Evolutionary conservation across 192 early-diverging fungal genomes (phyloP).

Genomic region (Dissophora globulifera): DNA sequence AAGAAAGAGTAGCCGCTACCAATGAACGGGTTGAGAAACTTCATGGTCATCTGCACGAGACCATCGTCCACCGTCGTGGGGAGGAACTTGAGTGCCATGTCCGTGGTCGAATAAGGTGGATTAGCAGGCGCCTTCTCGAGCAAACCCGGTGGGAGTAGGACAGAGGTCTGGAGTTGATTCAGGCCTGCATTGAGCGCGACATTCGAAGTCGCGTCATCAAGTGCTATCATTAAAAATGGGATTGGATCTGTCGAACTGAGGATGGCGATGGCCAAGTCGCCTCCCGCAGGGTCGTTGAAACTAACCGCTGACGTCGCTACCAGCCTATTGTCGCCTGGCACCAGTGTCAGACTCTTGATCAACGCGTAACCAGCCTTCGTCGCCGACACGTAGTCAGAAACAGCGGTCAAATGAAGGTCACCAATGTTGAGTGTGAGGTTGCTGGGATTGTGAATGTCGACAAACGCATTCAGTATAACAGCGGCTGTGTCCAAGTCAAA

Average conservation of each 20-base stretch:
- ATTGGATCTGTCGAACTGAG: too few relatives aligned
- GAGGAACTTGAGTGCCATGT: conserved; percentile 1
- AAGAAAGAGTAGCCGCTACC: not conserved
- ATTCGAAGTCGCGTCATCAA: too few relatives aligned
- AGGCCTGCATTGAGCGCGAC: too few relatives aligned
- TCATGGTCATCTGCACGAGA: not conserved
- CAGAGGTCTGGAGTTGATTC: not conserved
- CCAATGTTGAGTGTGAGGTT: conserved; percentile 34
- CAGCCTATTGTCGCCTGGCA: conserved; percentile 19
- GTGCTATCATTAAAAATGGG: too few relatives aligned
- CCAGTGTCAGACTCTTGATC: not conserved
- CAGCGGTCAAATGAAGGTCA: conserved; percentile 7
- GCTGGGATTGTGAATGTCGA: conserved; percentile 42
- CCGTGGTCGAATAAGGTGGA: not conserved
- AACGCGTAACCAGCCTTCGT: not conserved
- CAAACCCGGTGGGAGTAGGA: not conserved
- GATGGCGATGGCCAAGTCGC: too few relatives aligned
- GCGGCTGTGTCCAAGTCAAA: not conserved
- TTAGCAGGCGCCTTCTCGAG: not conserved
- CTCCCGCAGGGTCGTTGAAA: too few relatives aligned
- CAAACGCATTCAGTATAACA: not conserved
- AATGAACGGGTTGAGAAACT: not conserved
- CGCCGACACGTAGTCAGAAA: not conserved
- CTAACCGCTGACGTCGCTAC: too few relatives aligned
- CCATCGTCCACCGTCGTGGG: conserved; percentile 1